A percentile compares a stretch with the other conserved stretches of the same genome.
phyloP scores from a whole-genome alignment of 352 stramenopile species.

The Globisporangium viniferum region DNA sequence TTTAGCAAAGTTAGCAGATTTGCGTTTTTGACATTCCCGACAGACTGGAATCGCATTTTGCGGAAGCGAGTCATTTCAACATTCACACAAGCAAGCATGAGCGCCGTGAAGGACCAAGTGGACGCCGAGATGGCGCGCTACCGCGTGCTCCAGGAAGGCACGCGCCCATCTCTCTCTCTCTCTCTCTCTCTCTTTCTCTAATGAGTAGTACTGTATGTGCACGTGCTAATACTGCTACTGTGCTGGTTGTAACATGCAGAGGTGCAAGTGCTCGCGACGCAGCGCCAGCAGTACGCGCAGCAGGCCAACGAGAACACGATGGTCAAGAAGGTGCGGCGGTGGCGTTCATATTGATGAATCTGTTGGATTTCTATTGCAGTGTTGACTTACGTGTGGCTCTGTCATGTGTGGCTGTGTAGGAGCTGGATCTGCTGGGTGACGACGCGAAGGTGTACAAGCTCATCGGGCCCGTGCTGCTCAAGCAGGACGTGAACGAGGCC shows the following conservation, averaged over 20 bases:
- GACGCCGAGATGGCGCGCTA: constrained; percentile 90
- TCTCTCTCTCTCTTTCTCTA: neutral
- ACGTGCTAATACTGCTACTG: neutral
- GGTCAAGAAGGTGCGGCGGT: constrained; percentile 79
- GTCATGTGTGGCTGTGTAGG: constrained; percentile 19
- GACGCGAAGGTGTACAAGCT: constrained; percentile 94
- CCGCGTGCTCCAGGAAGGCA: constrained; percentile 88
- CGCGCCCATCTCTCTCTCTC: constrained; percentile 17
- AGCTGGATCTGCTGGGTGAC: constrained; percentile 85
- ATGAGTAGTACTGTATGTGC: neutral
- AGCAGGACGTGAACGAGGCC: constrained; percentile 92
- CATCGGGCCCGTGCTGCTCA: constrained; percentile 93
- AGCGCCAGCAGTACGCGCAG: constrained; percentile 89
- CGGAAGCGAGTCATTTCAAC: constrained; percentile 10
- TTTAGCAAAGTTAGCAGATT: too few relatives aligned
- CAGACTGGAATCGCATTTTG: too few relatives aligned
- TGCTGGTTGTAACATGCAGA: constrained; percentile 26
- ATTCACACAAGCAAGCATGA: constrained; percentile 17
- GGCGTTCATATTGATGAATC: neutral
- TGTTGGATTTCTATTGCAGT: neutral
- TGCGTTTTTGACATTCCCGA: too few relatives aligned
- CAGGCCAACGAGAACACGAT: constrained; percentile 97
- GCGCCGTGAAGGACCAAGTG: constrained; percentile 67
- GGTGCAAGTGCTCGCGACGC: constrained; percentile 75
- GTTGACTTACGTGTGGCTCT: neutral